A percentile compares a stretch with the other conserved stretches of the same genome.
Conservation (phyloP, 2,329 filamentous ascomycete genomes). For the Cercospora beticola region DNA sequence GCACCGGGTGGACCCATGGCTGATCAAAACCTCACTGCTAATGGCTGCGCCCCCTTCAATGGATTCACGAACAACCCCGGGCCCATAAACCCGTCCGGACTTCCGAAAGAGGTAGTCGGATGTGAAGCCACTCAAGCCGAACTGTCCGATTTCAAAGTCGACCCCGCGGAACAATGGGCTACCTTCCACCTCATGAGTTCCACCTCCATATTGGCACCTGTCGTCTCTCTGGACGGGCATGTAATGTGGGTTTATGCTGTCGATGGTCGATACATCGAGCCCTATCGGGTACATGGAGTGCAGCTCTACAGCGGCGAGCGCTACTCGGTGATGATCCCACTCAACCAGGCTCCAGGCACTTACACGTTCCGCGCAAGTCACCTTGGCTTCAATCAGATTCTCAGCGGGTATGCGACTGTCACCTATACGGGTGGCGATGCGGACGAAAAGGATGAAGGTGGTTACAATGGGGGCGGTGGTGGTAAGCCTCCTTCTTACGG, state of each 20-base stretch:
- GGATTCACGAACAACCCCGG: constrained; percentile 10
- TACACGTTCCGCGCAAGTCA: constrained; percentile 19
- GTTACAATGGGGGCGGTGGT: neutral
- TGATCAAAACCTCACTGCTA: constrained; percentile 5
- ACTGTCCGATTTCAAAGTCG: constrained; percentile 15
- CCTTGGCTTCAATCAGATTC: constrained; percentile 16
- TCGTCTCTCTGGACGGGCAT: constrained; percentile 22
- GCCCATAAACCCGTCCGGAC: constrained; percentile 5
- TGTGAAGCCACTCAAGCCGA: constrained; percentile 11
- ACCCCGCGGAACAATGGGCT: constrained; percentile 20
- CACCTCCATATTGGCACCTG: constrained; percentile 12
- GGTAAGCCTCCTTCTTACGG: neutral
- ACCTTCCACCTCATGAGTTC: constrained; percentile 20
- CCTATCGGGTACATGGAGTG: constrained; percentile 52
- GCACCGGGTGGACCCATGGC: constrained; percentile 8
- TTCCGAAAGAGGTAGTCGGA: constrained; percentile 15
- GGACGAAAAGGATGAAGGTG: neutral
- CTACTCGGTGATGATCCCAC: constrained; percentile 53
- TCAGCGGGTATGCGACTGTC: constrained; percentile 19
- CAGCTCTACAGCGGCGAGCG: constrained; percentile 54
- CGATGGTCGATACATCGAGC: constrained; percentile 49
- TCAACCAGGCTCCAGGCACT: constrained; percentile 48
- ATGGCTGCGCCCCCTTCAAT: constrained; percentile 18
- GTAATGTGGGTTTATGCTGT: constrained; percentile 25
- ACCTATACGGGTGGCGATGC: constrained; percentile 6